A percentile compares a stretch with the other conserved stretches of the same genome.
Evolutionary conservation across 2,329 filamentous ascomycete species (phyloP).

Genomic region (Trichoderma lentiforme): DNA sequence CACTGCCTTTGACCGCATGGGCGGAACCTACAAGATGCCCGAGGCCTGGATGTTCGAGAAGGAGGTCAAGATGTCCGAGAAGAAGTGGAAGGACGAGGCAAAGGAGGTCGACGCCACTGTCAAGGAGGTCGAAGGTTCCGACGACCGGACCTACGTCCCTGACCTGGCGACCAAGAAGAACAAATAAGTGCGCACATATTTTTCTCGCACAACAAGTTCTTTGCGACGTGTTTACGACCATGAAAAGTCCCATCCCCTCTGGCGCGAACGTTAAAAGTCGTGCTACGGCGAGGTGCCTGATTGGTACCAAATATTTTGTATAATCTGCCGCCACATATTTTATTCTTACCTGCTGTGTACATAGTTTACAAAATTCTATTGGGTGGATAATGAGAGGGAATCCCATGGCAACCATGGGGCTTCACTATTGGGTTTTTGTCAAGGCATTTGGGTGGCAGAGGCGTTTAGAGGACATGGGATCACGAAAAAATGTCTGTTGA

Average conservation of each 20-base stretch:
- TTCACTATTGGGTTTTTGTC: not conserved
- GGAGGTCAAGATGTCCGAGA: constrained; percentile 79
- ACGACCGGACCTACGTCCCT: constrained; percentile 47
- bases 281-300: not conserved
- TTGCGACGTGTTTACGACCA: not conserved
- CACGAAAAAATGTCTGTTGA: constrained; percentile 3
- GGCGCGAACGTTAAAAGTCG: not conserved
- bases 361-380: not conserved
- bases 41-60: constrained; percentile 83
- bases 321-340: constrained; percentile 1
- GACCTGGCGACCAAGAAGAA: constrained; percentile 46
- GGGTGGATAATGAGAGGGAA: not conserved
- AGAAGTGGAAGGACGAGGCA: constrained; percentile 75
- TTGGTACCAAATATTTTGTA: not conserved
- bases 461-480: constrained; percentile 5
- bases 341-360: not conserved
- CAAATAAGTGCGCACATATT: constrained; percentile 17
- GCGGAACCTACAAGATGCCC: constrained; percentile 81
- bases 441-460: not conserved
- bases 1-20: constrained; percentile 84
- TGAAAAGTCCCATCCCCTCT: not conserved
- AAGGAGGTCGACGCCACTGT: constrained; percentile 74
- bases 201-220: not conserved
- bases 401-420: not conserved
- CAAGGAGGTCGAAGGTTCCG: constrained; percentile 63